A percentile compares a stretch with the other conserved stretches of the same genome.
These are phyloP conservation scores for Neckera pumila DNA, from an alignment of 225 moss, liverwort and hornwort genomes.

Conservation along the genomic window DNA sequence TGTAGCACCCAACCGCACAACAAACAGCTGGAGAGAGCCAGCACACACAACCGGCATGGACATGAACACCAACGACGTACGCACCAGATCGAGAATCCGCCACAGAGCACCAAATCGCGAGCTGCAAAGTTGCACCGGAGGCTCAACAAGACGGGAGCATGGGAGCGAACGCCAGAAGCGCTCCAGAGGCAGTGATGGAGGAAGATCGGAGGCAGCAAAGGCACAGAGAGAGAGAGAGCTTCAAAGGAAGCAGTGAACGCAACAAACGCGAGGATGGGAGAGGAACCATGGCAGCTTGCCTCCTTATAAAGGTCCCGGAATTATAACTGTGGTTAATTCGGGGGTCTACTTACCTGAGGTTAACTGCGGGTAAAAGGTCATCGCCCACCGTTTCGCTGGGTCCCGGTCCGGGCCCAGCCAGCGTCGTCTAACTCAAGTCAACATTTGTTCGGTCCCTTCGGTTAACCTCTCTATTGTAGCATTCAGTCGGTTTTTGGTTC, in stretches of 20 bases:
- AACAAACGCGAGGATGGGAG: conserved; percentile 36
- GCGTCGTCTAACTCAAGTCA: neutral
- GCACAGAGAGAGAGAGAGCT: neutral
- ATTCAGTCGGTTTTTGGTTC: neutral
- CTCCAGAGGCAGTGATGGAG: neutral
- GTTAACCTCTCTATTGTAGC: neutral
- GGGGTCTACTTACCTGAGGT: neutral
- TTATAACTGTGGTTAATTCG: neutral
- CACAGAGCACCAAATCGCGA: conserved; percentile 21
- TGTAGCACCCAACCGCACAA: neutral
- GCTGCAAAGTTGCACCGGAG: conserved; percentile 6
- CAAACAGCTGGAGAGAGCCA: neutral
- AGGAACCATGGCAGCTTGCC: neutral
- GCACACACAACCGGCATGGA: neutral
- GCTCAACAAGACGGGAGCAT: conserved; percentile 50
- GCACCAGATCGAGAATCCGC: conserved; percentile 19
- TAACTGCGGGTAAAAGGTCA: neutral
- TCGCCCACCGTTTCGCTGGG: conserved; percentile 23
- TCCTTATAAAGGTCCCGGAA: neutral
- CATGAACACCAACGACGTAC: conserved; percentile 3
- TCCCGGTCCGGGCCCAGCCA: neutral
- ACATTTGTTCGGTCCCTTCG: neutral
- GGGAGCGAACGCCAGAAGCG: conserved; percentile 5
- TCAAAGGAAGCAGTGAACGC: conserved; percentile 38
- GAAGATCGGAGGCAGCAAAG: neutral